Evolutionary conservation across 129 eudicot species (phyloP).

Genomic region (Pittosporum tobira): DNA sequence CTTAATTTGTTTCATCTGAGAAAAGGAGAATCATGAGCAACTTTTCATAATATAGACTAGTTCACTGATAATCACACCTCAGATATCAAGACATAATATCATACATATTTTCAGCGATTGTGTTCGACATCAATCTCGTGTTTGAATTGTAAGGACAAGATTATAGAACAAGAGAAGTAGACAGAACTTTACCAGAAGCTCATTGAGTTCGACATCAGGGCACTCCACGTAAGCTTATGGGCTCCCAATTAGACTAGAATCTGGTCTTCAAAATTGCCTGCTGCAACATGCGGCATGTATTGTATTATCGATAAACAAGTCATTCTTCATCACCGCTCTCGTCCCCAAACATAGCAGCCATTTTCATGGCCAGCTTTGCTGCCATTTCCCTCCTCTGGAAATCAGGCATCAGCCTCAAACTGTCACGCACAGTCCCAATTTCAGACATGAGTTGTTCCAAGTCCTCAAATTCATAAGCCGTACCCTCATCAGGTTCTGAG

Average conservation of each 20-base stretch:
- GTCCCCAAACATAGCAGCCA: constrained; percentile 94
- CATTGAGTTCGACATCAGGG: neutral
- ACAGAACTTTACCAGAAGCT: neutral
- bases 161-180: neutral
- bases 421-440: constrained; percentile 64
- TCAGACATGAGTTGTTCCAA: constrained; percentile 83
- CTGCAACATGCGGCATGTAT: neutral
- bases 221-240: neutral
- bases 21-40: no score
- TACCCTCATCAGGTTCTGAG: constrained; percentile 40
- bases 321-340: constrained; percentile 54
- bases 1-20: no score
- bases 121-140: no score
- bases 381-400: constrained; percentile 96
- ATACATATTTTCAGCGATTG: no score
- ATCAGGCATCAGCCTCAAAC: constrained; percentile 84
- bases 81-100: no score
- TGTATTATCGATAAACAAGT: constrained; percentile 11
- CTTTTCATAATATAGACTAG: no score
- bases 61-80: no score
- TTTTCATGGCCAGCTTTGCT: constrained; percentile 78
- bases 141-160: no score
- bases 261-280: neutral
- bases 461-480: constrained; percentile 53
- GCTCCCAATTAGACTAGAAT: neutral